Base-by-base conservation (phyloP, 768 basidiomycete genomes). In the Mycena metata region DNA sequence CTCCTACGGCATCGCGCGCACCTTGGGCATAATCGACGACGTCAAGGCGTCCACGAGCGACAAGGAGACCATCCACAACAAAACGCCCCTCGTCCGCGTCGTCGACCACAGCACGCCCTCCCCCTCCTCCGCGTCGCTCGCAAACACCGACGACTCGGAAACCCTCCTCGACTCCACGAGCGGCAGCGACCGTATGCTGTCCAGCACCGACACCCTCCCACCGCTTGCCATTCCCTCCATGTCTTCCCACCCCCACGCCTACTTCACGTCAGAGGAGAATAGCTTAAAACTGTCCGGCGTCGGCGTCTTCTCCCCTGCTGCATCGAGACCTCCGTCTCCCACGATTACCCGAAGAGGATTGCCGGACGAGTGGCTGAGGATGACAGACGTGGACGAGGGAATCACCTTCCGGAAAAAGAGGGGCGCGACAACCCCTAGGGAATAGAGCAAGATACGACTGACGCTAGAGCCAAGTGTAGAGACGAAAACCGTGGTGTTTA, bases 1-100 rank as follows among this genome's bases (percentile, higher is more conserved):
- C 3, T 92, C 94, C 21, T 95, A 95, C 73, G 88, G 90, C 64
- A 92, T 95, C 75, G 94, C 91, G 15, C 90, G 93, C 65, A 94
- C 92, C 8, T 84, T 95, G 57, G 93, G 93, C 39, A 85, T 93
- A 60, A 86, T 92, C 69, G 92, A 93, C 78, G 86, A 87, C 67
- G 88, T 90, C 58, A 90, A 90, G 76, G 91, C 92, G 0, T 90
- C 91, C 15, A 93, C 91, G 26, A 88, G 86, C 77, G 91, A 91
- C 71, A 84, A 83, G 67, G 72, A 79, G 30, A 83, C 83, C 10
- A 77, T 81, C 21, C 79, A 82, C 61, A 69, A 70, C 66, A 74
- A 70, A 51, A 46, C 57, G 10, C 83, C 84, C 5, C 59, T 78
- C 55, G 80, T 83, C 49, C 76, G 72, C 30, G 69, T 85, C 30